Percentiles rank a stretch among this genome's conserved stretches.
phyloP scores from a whole-genome alignment of 257 asterid species.

The Solanum ossicruentum region DNA sequence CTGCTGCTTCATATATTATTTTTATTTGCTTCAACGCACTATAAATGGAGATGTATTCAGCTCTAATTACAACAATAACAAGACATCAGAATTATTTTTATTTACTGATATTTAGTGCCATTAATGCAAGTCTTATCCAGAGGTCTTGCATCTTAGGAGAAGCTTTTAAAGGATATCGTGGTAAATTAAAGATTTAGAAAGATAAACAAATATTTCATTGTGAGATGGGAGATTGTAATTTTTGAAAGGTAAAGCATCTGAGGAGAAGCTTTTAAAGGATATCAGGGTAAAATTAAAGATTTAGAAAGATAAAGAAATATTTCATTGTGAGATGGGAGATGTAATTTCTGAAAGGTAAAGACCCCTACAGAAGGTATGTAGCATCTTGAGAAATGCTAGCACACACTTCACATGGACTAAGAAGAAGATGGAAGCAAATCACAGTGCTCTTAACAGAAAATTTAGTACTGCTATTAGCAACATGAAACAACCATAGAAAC shows the following conservation, averaged over 20 bases:
- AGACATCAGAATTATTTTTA: neutral
- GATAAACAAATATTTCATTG: neutral
- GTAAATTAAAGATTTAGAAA: neutral
- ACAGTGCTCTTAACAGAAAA: neutral
- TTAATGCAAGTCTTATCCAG: neutral
- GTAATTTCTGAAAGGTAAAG: neutral
- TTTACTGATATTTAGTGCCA: neutral
- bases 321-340: neutral
- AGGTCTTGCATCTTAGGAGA: neutral
- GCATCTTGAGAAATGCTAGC: neutral
- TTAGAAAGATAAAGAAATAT: neutral
- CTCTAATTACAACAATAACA: neutral
- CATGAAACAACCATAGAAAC: neutral
- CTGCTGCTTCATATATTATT: neutral
- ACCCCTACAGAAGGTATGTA: neutral
- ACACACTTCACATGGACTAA: neutral
- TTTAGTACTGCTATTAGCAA: neutral
- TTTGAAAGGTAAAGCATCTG: neutral
- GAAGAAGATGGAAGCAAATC: neutral
- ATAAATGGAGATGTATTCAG: neutral
- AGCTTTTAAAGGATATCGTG: neutral
- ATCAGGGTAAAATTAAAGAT: neutral
- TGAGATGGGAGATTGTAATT: neutral
- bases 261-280: neutral
- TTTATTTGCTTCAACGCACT: neutral